phyloP scores from a whole-genome alignment of 2,329 filamentous ascomycete genomes.

The Hymenoscyphus salicellus region DNA sequence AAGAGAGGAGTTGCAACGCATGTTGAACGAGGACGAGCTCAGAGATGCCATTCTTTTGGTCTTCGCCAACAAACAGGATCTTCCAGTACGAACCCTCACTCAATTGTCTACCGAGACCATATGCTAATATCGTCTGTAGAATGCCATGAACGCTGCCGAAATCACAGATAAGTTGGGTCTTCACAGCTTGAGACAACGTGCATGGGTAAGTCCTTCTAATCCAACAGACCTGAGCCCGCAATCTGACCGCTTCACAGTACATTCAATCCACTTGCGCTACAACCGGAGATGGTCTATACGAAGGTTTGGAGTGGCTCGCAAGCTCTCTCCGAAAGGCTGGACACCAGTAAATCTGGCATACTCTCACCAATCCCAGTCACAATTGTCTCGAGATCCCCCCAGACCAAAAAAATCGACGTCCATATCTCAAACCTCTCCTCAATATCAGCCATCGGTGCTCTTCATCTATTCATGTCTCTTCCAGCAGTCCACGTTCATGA shows the following conservation, averaged over 20 bases:
- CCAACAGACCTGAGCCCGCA: not conserved
- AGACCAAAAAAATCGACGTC: slow-evolving; percentile 32
- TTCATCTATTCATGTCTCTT: slow-evolving; percentile 36
- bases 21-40: slow-evolving; percentile 97
- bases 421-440: slow-evolving; percentile 32
- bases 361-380: slow-evolving; percentile 14
- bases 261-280: slow-evolving; percentile 66
- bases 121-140: slow-evolving; percentile 11
- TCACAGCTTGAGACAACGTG: slow-evolving; percentile 74
- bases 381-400: slow-evolving; percentile 31
- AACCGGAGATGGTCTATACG: slow-evolving; percentile 75
- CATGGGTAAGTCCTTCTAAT: slow-evolving; percentile 67
- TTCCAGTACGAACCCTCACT: slow-evolving; percentile 63
- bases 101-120: not conserved
- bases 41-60: slow-evolving; percentile 91
- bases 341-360: slow-evolving; percentile 51
- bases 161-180: slow-evolving; percentile 76
- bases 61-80: slow-evolving; percentile 99
- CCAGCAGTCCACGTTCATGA: slow-evolving; percentile 33
- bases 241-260: not conserved
- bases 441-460: slow-evolving; percentile 34
- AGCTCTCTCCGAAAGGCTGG: slow-evolving; percentile 76
- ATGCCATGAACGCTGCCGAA: slow-evolving; percentile 76
- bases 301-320: slow-evolving; percentile 67
- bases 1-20: slow-evolving; percentile 87